Conservation (phyloP, 768 basidiomycete species). For the Phylloporus arenicola region DNA sequence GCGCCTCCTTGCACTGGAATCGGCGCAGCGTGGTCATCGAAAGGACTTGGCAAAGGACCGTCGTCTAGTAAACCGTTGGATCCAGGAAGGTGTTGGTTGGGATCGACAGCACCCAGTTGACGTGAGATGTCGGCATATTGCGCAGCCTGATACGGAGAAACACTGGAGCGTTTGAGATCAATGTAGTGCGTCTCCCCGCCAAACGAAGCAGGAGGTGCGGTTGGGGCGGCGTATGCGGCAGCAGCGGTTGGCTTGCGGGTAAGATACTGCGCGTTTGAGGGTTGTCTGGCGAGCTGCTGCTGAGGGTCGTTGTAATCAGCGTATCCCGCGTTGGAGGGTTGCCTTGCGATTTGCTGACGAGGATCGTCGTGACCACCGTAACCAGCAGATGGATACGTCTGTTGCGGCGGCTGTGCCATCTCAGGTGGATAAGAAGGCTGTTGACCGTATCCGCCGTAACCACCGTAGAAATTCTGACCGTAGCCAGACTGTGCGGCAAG, state of each 20-base stretch:
- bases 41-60: slow-evolving; percentile 25
- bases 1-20: slow-evolving; percentile 4
- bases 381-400: slow-evolving; percentile 1
- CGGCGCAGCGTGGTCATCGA: slow-evolving; percentile 18
- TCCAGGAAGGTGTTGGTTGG: slow-evolving; percentile 14
- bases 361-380: slow-evolving; percentile 25
- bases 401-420: slow-evolving; percentile 3
- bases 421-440: slow-evolving; percentile 18
- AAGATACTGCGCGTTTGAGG: slow-evolving; percentile 22
- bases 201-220: slow-evolving; percentile 8
- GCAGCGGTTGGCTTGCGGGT: slow-evolving; percentile 15
- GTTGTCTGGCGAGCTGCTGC: slow-evolving; percentile 25
- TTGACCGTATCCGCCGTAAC: slow-evolving; percentile 23
- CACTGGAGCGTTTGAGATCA: slow-evolving; percentile 61
- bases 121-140: slow-evolving; percentile 71
- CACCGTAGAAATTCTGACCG: slow-evolving; percentile 23
- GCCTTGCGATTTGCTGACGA: slow-evolving; percentile 20
- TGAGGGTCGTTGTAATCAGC: slow-evolving; percentile 23
- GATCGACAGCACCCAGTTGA: slow-evolving; percentile 38
- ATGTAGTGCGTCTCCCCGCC: slow-evolving; percentile 44
- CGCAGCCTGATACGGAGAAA: slow-evolving; percentile 68
- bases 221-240: slow-evolving; percentile 9
- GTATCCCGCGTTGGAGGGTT: slow-evolving; percentile 14
- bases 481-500: slow-evolving; percentile 17
- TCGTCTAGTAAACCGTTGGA: slow-evolving; percentile 15